Evolutionary conservation across 805 yeast genomes (phyloP).

Genomic region (Ogataea zsoltii): DNA sequence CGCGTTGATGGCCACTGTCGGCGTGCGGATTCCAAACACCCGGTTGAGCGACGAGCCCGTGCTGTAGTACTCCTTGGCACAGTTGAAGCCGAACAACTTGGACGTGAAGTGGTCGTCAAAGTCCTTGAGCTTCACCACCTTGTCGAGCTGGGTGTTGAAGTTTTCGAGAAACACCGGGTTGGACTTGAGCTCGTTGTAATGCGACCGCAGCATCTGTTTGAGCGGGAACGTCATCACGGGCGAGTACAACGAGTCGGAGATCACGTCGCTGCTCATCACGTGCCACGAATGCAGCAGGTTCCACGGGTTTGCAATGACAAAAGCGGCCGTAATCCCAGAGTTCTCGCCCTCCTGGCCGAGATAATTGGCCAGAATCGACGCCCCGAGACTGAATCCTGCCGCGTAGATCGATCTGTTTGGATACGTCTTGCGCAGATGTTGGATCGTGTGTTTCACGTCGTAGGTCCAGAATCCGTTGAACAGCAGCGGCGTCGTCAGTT

Average conservation of each 20-base stretch:
- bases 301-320: constrained; percentile 72
- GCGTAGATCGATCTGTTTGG: constrained; percentile 67
- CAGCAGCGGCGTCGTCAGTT: constrained; percentile 65
- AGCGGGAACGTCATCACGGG: constrained; percentile 52
- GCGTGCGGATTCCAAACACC: constrained; percentile 55
- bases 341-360: constrained; percentile 61
- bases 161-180: constrained; percentile 27
- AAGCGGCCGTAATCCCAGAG: constrained; percentile 53
- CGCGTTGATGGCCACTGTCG: constrained; percentile 63
- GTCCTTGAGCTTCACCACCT: constrained; percentile 41
- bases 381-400: constrained; percentile 84
- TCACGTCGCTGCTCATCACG: constrained; percentile 40
- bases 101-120: constrained; percentile 71
- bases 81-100: constrained; percentile 61
- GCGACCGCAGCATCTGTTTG: constrained; percentile 42
- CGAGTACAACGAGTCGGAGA: constrained; percentile 50
- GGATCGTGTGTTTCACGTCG: constrained; percentile 60
- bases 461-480: constrained; percentile 73
- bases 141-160: constrained; percentile 21
- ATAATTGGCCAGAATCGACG: constrained; percentile 67
- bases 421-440: constrained; percentile 47
- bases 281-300: constrained; percentile 56
- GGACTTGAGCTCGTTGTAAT: constrained; percentile 39
- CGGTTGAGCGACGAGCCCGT: constrained; percentile 58
- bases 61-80: constrained; percentile 66